Base-by-base conservation (phyloP, 148 eudicot species). In the Nyssa sinensis region DNA sequence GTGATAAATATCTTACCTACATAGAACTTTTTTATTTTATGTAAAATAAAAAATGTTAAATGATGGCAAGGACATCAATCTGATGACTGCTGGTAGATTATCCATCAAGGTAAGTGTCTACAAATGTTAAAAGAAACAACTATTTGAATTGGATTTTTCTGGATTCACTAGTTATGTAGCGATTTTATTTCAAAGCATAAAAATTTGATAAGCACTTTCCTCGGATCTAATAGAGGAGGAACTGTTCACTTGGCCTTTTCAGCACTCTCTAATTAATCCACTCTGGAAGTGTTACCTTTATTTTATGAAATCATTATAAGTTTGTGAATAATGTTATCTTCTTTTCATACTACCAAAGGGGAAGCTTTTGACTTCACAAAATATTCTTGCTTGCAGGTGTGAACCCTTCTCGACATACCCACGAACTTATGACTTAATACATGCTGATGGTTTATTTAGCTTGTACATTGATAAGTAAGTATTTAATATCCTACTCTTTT, bases 371-470 rank as follows among this genome's bases (percentile, higher is more conserved):
- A 66, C 30, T 35, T 27, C 5, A 37, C 14, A 65, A 67, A 7
- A 17, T 41, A 44, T 49, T 66, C 47, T 67, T 51, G 34, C 5
- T 72, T 58, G 72, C 83, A 86, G 89, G 89, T 86, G 89, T 39
- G 89, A 86, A 79, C 85, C 89, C 74, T 86, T 86, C 77, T 86
- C 87, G 23, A 84, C 89, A 13, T 86, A 86, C 76, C 89, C 89
- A 60, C 77, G 89, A 64, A 86, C 89, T 11, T 86, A 86, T 39
- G 89, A 86, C 70, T 77, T 86, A 37, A 62, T 86, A 67, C 89
- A 86, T 7, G 89, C 87, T 16, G 84, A 86, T 77, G 78, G 85
- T 23, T n/a, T 86, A 72, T 86, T 86, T 59, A 81, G 85, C 67
- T 64, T 77, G 76, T 86, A 86, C 60, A 77, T 59, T 79, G 58